Percentiles rank a stretch among this genome's conserved stretches.
phyloP scores from a whole-genome alignment of 495 filamentous ascomycete genomes.

The Chlorociboria aeruginascens region DNA sequence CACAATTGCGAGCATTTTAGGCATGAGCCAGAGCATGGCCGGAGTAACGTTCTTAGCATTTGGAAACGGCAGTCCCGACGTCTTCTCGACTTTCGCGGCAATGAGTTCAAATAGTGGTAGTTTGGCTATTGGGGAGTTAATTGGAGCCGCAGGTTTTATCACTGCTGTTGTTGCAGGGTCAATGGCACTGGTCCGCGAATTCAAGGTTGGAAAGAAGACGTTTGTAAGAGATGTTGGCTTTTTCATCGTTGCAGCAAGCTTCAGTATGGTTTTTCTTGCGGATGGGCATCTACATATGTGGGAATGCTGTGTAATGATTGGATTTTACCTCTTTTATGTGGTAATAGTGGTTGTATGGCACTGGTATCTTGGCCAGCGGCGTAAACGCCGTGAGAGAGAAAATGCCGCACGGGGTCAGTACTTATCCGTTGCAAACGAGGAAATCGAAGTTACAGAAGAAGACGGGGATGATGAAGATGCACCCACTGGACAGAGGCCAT shows the following conservation, averaged over 20 bases:
- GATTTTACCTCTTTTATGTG: constrained; percentile 87
- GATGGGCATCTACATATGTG: constrained; percentile 77
- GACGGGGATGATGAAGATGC: constrained; percentile 60
- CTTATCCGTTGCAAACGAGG: constrained; percentile 54
- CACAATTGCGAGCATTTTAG: constrained; percentile 76
- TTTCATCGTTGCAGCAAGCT: constrained; percentile 78
- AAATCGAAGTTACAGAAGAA: constrained; percentile 50
- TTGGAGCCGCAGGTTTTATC: constrained; percentile 94
- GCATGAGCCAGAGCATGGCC: constrained; percentile 90
- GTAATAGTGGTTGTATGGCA: constrained; percentile 84
- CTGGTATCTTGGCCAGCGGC: constrained; percentile 58
- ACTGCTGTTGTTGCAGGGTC: constrained; percentile 95
- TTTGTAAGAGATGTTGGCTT: constrained; percentile 91
- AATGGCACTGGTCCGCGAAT: constrained; percentile 91
- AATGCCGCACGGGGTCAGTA: constrained; percentile 63
- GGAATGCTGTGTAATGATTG: constrained; percentile 88
- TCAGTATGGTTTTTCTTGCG: constrained; percentile 77
- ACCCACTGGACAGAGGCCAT: constrained; percentile 16
- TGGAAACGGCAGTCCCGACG: constrained; percentile 97
- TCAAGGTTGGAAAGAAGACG: constrained; percentile 75
- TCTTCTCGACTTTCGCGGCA: constrained; percentile 96
- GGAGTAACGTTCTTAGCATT: constrained; percentile 96
- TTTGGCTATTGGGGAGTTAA: constrained; percentile 88
- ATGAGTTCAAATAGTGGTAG: constrained; percentile 95
- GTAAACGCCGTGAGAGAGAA: constrained; percentile 47